phyloP scores from a whole-genome alignment of 2,329 filamentous ascomycete genomes.

The Emergomyces pasteurianus region DNA sequence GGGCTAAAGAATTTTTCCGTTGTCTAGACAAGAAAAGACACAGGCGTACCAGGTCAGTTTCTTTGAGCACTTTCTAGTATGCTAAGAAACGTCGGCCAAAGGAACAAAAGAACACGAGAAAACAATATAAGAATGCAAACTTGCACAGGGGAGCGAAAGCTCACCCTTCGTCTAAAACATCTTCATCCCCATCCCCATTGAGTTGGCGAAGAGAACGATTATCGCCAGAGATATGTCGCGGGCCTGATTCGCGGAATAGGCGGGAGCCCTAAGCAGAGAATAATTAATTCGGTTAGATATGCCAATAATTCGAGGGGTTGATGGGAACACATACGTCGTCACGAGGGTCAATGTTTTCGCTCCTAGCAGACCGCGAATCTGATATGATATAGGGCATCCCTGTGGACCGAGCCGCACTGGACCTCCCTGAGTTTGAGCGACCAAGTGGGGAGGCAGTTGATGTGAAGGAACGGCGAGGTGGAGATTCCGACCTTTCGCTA shows the following conservation, averaged over 20 bases:
- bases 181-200: too few species aligned
- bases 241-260: neutral
- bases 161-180: neutral
- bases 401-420: slow-evolving; percentile 5
- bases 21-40: slow-evolving; percentile 1
- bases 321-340: slow-evolving; percentile 23
- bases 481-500: slow-evolving; percentile 26
- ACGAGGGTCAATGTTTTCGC: slow-evolving; percentile 26
- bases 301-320: neutral
- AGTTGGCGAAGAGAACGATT: neutral
- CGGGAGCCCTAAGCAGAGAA: neutral
- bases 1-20: slow-evolving; percentile 20
- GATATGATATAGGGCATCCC: neutral
- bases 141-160: neutral
- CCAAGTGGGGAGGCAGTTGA: slow-evolving; percentile 26
- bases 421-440: slow-evolving; percentile 24
- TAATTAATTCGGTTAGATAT: neutral
- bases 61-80: neutral
- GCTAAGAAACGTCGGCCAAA: neutral
- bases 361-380: slow-evolving; percentile 25
- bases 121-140: neutral
- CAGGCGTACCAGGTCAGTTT: neutral
- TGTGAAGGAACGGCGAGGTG: slow-evolving; percentile 25
- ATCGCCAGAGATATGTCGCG: neutral
- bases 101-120: neutral